phyloP scores from a whole-genome alignment of 2,329 filamentous ascomycete species.

The Penicillium sclerotiorum region DNA sequence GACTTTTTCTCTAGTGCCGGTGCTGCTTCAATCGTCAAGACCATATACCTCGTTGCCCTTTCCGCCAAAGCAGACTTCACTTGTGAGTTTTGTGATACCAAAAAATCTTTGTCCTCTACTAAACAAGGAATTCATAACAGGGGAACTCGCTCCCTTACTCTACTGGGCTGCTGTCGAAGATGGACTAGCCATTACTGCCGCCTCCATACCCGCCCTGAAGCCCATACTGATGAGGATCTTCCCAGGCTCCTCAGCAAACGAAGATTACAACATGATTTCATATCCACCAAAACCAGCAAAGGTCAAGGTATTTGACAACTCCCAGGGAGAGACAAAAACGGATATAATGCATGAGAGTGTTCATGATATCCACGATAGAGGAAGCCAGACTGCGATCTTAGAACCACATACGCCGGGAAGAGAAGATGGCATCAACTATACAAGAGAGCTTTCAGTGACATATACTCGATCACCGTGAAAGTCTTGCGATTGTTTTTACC shows the following conservation, averaged over 20 bases:
- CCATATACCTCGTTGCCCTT: slow-evolving; percentile 21
- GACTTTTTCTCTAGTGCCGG: slow-evolving; percentile 17
- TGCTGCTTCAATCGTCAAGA: slow-evolving; percentile 26
- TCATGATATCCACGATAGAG: background rate
- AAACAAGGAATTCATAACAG: too few species aligned
- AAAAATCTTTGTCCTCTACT: too few species aligned
- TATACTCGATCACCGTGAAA: slow-evolving; percentile 6
- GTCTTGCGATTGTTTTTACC: too few species aligned
- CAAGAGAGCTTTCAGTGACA: slow-evolving; percentile 17
- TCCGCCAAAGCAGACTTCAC: slow-evolving; percentile 27
- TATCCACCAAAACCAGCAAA: slow-evolving; percentile 5
- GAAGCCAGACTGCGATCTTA: slow-evolving; percentile 17
- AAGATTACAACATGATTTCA: slow-evolving; percentile 19
- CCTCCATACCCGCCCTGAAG: slow-evolving; percentile 31
- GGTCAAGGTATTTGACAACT: slow-evolving; percentile 15
- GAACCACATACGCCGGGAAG: slow-evolving; percentile 2
- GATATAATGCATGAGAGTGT: slow-evolving; percentile 16
- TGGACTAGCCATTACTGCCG: slow-evolving; percentile 31
- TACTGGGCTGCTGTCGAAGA: slow-evolving; percentile 35
- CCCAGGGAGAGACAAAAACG: slow-evolving; percentile 12
- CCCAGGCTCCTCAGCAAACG: slow-evolving; percentile 9
- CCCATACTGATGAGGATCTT: slow-evolving; percentile 25
- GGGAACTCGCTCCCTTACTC: slow-evolving; percentile 22
- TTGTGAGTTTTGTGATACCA: slow-evolving; percentile 12
- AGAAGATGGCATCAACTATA: slow-evolving; percentile 17